These are phyloP conservation scores for Phytophthora rubi DNA, from an alignment of 352 stramenopile species.

Conservation along the genomic window DNA sequence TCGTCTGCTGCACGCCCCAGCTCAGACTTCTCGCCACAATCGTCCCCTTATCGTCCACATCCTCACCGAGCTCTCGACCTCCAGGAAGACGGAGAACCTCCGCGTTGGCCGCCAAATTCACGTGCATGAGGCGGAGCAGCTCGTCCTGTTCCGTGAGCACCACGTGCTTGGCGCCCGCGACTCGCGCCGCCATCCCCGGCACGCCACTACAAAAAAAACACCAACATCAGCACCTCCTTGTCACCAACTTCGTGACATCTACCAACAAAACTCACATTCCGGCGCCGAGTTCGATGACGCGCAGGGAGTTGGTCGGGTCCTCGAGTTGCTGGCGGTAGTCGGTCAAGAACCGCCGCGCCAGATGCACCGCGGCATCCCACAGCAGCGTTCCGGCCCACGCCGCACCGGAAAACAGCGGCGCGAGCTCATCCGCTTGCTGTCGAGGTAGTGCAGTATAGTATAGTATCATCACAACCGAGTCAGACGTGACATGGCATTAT, in stretches of 20 bases:
- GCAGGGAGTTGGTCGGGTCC: constrained; percentile 30
- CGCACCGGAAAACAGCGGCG: constrained; percentile 93
- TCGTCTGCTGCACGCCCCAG: constrained; percentile 85
- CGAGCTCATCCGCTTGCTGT: constrained; percentile 85
- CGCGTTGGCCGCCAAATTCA: constrained; percentile 69
- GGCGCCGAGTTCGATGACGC: constrained; percentile 85
- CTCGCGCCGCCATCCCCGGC: constrained; percentile 90
- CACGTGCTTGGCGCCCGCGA: constrained; percentile 83
- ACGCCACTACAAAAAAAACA: constrained; percentile 66
- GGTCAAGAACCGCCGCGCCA: constrained; percentile 60
- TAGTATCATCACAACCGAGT: not conserved
- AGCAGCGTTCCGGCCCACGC: constrained; percentile 93
- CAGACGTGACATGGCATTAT: constrained; percentile 16
- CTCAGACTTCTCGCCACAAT: constrained; percentile 68
- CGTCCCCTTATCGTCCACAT: constrained; percentile 29
- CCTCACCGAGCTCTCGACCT: constrained; percentile 18
- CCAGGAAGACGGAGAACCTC: constrained; percentile 38
- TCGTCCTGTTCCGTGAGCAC: constrained; percentile 93
- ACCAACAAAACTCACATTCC: constrained; percentile 66
- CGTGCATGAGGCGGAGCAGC: constrained; percentile 85
- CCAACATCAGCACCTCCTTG: not conserved
- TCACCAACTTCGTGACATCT: not conserved
- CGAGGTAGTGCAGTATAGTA: constrained; percentile 19
- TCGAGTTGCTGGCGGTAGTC: constrained; percentile 52
- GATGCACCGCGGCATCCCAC: constrained; percentile 85